Evolutionary conservation across 2,329 filamentous ascomycete species (phyloP).

Genomic region (Colletotrichum higginsianum): DNA sequence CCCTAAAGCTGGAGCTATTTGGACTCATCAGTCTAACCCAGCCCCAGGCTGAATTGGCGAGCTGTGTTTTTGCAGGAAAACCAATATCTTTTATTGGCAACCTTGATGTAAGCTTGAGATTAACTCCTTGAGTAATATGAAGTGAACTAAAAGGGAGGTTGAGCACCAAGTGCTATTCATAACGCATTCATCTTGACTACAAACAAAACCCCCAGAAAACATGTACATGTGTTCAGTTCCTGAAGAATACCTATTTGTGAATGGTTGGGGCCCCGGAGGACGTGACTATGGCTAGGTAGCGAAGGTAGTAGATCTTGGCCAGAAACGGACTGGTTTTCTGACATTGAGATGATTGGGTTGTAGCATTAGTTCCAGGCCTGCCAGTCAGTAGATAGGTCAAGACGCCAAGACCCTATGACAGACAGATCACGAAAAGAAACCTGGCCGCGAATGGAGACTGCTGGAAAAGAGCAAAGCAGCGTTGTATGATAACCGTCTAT

Average conservation of each 20-base stretch:
- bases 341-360: not conserved
- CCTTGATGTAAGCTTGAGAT: not conserved
- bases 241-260: not conserved
- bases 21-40: not conserved
- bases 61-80: not conserved
- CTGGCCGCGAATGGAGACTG: not conserved
- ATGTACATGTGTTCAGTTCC: not conserved
- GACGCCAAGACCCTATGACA: not conserved
- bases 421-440: not conserved
- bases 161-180: not conserved
- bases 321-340: not conserved
- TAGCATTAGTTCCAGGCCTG: not conserved
- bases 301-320: not conserved
- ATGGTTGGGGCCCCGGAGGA: not conserved
- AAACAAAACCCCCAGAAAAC: not conserved
- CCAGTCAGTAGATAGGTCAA: not conserved
- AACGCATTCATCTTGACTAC: not conserved
- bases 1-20: not conserved
- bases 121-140: not conserved
- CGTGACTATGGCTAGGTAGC: not conserved
- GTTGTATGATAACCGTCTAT: not conserved
- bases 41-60: not conserved
- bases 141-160: not conserved
- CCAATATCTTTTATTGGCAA: too few species aligned
- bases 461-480: not conserved